phyloP scores from a whole-genome alignment of 495 filamentous ascomycete genomes.

The Pseudotulostoma volvatum region DNA sequence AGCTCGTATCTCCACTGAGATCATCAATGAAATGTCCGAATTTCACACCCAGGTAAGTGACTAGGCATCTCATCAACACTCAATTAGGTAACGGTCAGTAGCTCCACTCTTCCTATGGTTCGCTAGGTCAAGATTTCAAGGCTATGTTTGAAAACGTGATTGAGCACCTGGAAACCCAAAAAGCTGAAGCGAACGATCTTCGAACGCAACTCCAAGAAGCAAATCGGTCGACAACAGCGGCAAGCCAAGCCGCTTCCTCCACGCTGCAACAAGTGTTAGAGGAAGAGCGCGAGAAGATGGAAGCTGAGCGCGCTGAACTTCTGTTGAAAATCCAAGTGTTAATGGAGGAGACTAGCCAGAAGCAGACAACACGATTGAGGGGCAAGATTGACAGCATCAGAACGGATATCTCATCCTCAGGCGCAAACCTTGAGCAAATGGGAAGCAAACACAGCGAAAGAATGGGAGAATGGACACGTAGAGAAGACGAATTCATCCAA shows the following conservation, averaged over 20 bases:
- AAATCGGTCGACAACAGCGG: constrained; percentile 43
- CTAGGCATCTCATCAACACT: not conserved
- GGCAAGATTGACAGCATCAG: constrained; percentile 43
- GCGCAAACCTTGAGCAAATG: constrained; percentile 43
- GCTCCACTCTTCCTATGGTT: constrained; percentile 71
- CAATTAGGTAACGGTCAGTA: constrained; percentile 16
- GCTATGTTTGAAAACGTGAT: constrained; percentile 65
- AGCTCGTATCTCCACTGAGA: constrained; percentile 72
- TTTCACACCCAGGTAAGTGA: constrained; percentile 56
- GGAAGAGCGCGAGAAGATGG: constrained; percentile 58
- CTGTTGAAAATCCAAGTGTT: constrained; percentile 60
- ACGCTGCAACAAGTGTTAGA: constrained; percentile 53
- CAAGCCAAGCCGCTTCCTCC: constrained; percentile 47
- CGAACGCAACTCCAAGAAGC: constrained; percentile 52
- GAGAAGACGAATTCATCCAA: constrained; percentile 50
- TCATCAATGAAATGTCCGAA: constrained; percentile 66
- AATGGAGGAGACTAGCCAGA: constrained; percentile 55
- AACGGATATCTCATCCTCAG: constrained; percentile 43
- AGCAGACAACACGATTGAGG: constrained; percentile 55
- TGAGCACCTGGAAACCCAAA: constrained; percentile 58
- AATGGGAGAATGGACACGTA: constrained; percentile 60
- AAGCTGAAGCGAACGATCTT: constrained; percentile 55
- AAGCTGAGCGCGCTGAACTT: constrained; percentile 55
- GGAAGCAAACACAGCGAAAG: constrained; percentile 47
- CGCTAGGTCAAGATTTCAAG: constrained; percentile 82